Conservation (phyloP, 2,329 filamentous ascomycete genomes). For the Talaromyces islandicus region DNA sequence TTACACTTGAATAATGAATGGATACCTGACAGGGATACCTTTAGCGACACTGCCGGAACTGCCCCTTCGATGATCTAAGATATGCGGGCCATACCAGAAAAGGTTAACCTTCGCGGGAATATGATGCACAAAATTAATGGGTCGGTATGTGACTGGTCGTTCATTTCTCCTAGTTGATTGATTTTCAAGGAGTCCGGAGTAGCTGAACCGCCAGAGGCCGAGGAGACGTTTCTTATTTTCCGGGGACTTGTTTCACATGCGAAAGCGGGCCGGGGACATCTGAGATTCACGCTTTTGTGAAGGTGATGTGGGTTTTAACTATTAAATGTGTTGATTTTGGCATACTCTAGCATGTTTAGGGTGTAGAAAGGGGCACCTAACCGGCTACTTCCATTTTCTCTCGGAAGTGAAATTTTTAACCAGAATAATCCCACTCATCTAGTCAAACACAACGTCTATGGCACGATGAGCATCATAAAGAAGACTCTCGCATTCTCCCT, state of each 20-base stretch:
- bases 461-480: not conserved
- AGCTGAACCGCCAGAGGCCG: not conserved
- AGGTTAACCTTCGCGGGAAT: not conserved
- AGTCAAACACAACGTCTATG: not conserved
- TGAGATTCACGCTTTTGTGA: not conserved
- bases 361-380: not conserved
- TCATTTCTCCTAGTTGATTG: not conserved
- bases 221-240: not conserved
- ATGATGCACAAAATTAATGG: not conserved
- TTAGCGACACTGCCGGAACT: not conserved
- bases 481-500: slow-evolving; percentile 10
- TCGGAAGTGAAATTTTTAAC: not conserved
- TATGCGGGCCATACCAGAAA: not conserved
- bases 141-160: not conserved
- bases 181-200: not conserved
- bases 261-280: not conserved
- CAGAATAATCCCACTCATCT: not conserved
- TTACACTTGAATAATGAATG: not conserved
- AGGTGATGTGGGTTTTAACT: not conserved
- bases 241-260: not conserved
- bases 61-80: not conserved
- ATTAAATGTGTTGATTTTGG: not conserved
- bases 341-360: not conserved
- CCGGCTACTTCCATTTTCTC: not conserved
- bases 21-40: not conserved